A percentile compares a stretch with the other conserved stretches of the same genome.
Evolutionary conservation across 2,329 filamentous ascomycete species (phyloP).

Genomic region (Pseudogymnoascus sp.): DNA sequence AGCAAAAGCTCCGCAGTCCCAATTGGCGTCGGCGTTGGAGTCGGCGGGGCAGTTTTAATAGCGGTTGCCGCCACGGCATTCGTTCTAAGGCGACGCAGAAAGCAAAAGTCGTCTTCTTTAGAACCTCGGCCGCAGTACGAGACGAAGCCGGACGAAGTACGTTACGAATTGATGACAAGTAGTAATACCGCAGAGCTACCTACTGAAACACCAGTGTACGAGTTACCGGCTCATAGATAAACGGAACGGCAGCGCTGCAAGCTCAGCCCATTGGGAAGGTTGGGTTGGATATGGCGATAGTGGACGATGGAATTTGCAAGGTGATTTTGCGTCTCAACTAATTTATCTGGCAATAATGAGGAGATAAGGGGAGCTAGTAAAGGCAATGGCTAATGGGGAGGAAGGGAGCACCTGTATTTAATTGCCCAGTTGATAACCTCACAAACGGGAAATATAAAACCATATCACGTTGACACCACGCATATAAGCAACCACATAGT

Average conservation of each 20-base stretch:
- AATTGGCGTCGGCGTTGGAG: neutral
- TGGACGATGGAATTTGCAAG: neutral
- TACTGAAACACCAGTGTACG: neutral
- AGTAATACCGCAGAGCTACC: neutral
- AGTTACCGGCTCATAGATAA: neutral
- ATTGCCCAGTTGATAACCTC: neutral
- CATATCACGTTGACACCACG: neutral
- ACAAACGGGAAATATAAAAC: neutral
- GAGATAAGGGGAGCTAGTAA: neutral
- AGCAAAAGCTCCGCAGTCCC: neutral
- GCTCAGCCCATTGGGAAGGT: neutral
- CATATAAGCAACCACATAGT: neutral
- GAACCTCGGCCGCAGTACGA: neutral
- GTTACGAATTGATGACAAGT: neutral
- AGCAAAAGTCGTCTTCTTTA: neutral
- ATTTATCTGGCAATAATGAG: neutral
- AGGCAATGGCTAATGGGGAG: neutral
- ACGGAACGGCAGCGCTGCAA: neutral
- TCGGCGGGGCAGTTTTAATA: neutral
- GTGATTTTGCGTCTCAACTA: neutral
- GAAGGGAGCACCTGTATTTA: neutral
- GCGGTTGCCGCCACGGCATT: neutral
- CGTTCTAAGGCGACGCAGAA: neutral
- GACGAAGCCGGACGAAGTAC: neutral
- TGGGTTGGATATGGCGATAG: neutral